Evolutionary conservation across 2,329 filamentous ascomycete genomes (phyloP).

Genomic region (Pestalotiopsis sp.): DNA sequence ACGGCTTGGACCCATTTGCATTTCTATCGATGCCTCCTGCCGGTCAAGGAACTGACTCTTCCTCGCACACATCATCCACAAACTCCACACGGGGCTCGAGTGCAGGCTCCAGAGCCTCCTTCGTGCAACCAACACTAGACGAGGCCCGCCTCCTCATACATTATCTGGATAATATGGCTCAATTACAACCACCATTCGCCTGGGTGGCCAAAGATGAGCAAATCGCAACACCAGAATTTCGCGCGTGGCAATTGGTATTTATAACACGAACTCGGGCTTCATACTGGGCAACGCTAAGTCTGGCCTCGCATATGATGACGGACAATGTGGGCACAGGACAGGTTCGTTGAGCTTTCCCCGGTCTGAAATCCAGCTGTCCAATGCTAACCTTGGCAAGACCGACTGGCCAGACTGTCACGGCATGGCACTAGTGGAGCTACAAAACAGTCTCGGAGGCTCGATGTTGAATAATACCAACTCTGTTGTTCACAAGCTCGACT

Average conservation of each 20-base stretch:
- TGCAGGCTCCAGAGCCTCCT: background rate
- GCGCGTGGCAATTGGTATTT: background rate
- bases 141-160: background rate
- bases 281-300: background rate
- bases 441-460: background rate
- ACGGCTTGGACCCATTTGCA: background rate
- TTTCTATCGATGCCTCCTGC: background rate
- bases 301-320: background rate
- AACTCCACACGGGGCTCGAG: background rate
- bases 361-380: background rate
- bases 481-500: background rate
- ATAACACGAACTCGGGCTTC: background rate
- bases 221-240: background rate
- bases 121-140: background rate
- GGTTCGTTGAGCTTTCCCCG: background rate
- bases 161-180: background rate
- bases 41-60: background rate
- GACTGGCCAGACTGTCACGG: background rate
- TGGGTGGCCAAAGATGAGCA: background rate
- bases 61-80: background rate
- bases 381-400: background rate
- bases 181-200: background rate
- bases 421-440: background rate
- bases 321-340: background rate
- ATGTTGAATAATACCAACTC: background rate